Conservation (phyloP, 1,139 yeast genomes). For the Candida buenavistaensis region DNA sequence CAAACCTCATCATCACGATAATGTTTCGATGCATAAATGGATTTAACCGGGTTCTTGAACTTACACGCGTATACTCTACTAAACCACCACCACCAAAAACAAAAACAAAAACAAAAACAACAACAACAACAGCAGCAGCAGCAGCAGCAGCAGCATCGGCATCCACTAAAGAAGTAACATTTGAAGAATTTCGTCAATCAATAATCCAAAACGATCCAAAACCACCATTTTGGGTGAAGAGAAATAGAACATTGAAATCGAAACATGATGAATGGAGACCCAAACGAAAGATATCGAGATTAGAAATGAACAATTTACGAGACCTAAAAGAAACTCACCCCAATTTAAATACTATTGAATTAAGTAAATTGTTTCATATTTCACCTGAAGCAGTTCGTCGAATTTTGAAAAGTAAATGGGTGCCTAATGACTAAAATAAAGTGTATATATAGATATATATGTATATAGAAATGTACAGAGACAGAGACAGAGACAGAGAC, state of each 20-base stretch:
- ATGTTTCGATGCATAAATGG: too few relatives aligned
- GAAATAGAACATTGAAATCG: conserved; percentile 59
- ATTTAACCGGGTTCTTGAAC: too few relatives aligned
- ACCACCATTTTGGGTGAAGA: conserved; percentile 59
- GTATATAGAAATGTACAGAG: background rate
- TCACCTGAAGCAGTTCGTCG: conserved; percentile 86
- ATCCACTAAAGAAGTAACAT: background rate
- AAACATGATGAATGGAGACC: conserved; percentile 75
- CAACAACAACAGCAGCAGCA: background rate
- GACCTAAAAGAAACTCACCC: conserved; percentile 59
- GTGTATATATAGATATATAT: too few relatives aligned
- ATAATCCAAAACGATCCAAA: conserved; percentile 3
- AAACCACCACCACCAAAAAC: too few relatives aligned
- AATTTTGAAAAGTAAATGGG: conserved; percentile 59
- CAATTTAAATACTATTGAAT: conserved; percentile 53
- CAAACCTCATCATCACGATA: too few relatives aligned
- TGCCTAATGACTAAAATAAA: background rate
- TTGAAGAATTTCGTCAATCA: background rate
- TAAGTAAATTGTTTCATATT: conserved; percentile 65
- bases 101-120: background rate
- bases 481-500: too few relatives aligned
- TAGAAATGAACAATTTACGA: conserved; percentile 67
- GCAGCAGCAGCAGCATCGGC: background rate
- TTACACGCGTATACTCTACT: background rate
- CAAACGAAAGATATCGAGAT: conserved; percentile 62